Base-by-base conservation (phyloP, 129 eudicot genomes). In the Scalesia atractyloides region DNA sequence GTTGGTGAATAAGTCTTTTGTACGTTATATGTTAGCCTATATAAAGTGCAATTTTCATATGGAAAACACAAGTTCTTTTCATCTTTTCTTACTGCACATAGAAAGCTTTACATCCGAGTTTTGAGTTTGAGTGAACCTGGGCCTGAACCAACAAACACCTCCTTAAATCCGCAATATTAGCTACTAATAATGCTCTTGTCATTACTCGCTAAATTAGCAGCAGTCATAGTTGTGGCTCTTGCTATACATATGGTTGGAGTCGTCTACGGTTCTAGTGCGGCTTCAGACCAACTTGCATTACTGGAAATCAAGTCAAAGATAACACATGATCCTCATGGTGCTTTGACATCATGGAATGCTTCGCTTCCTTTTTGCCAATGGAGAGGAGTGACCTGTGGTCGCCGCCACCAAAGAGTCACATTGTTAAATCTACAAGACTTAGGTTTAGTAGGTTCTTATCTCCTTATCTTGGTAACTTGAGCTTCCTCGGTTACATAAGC, bases 391-490 rank as follows among this genome's bases (percentile, higher is more conserved):
- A 60, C 76, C 7, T 68, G 81, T 3, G 64, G 69, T 34, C 64
- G 24, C 5, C 70, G 78, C 10, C 78, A 73, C 41, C 62, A 49
- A 50, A 63, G 78, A 64, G 78, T 74, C 48, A 75, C 77, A 26
- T 9, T 18, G 3, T 63, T 77, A 12, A 22, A 59, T 34, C 47
- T 77, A 36, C 1, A 50, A 4, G 7, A 0, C 16, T 36, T 1
- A 6, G 63, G 69, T 15, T 18, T 76, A 5, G 50, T 56, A 15
- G 81, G 81, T 53, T 62, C 70, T 22, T 72, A 30, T 79, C 83
- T n/a, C 83, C 83, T 56, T n/a, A 56, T 51, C 2, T 79, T 41
- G 74, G 83, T 0, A 78, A 78, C 62, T 17, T 76, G 0, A 76
- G 61, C 66, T 76, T 66, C 41, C 73, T 75, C 11, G 12, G 22